Evolutionary conservation across 164 flowering plant genomes (phyloP), one percentile per base, ranked within the genome.

Genomic region (Kingdonia uniflora): DNA sequence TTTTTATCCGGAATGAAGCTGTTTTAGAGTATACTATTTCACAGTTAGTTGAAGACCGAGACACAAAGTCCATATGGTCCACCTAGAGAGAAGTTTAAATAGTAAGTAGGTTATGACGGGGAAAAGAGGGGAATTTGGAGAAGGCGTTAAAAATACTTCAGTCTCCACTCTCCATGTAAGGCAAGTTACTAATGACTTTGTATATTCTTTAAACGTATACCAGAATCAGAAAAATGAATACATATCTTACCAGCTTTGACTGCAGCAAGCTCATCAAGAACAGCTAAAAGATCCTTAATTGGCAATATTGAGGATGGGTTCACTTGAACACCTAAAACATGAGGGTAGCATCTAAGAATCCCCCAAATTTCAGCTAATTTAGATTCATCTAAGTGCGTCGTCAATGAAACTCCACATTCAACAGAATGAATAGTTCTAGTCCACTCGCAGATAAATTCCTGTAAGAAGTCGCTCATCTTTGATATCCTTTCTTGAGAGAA

Each of bases 341-440:
- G 52, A 52, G 85, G 79, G 64, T 62, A 81, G 74, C 91, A 85
- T 6, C 59, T 52, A 19, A 86, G 52, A 20, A 60, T 54, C 72
- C 89, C 97, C 94, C 95, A 92, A 11, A 88, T 63, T 23, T 69
- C 38, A 67, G 91, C 75, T 68, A 84, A 67, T 29, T 73, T 55
- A 26, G 66, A 60, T 54, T 70, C 73, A 41, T 43, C 25, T 45
- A 78, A 21, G 37, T 47, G 56, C 41, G 19, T 17, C 63, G 65
- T 61, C 51, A 62, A 61, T 15, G 43, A 13, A 55, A 63, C 65
- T 21, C 56, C 58, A 17, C 39, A 42, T 24, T 38, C 48, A 46
- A 61, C 51, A 57, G 60, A 68, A 52, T 66, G 65, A 52, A 89
- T 62, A 33, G 40, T 29, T 14, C 42, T 52, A 50, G 60, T 69